Evolutionary conservation across 2,329 filamentous ascomycete genomes (phyloP).

Genomic region (Trichoderma harzianum): DNA sequence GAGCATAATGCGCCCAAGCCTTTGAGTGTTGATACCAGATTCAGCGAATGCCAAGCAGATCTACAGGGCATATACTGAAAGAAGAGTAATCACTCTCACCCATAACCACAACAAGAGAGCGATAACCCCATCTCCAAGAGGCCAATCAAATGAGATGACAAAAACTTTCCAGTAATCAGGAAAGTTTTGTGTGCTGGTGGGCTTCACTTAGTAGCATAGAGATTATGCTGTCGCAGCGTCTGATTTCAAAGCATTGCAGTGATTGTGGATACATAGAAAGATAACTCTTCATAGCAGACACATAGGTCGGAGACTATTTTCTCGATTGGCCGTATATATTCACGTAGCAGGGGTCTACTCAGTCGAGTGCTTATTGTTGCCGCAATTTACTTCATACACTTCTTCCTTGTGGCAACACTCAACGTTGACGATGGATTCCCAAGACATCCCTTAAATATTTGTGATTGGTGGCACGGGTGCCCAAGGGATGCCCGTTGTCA

Average conservation of each 20-base stretch:
- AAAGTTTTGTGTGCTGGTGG: not conserved
- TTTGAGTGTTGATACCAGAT: not conserved
- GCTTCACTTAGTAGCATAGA: not conserved
- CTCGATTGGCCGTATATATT: not conserved
- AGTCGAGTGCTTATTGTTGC: not conserved
- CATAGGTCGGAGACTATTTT: not conserved
- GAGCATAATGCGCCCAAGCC: not conserved
- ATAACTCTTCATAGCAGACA: not conserved
- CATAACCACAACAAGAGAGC: not conserved
- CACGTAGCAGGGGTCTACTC: not conserved
- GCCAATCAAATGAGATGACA: not conserved
- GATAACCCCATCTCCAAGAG: not conserved
- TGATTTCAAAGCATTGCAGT: not conserved
- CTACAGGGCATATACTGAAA: not conserved
- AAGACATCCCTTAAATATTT: not conserved
- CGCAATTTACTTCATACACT: not conserved
- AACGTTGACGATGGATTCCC: not conserved
- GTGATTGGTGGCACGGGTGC: not conserved
- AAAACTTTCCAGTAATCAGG: not conserved
- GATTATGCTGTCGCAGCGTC: not conserved
- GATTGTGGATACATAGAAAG: not conserved
- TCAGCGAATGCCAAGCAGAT: not conserved
- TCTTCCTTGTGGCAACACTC: not conserved
- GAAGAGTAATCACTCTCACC: not conserved
- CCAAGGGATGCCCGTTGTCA: not conserved